Percentiles rank a stretch among this genome's conserved stretches.
phyloP scores from a whole-genome alignment of 225 moss, liverwort and hornwort genomes.

The Takakia lepidozioides region DNA sequence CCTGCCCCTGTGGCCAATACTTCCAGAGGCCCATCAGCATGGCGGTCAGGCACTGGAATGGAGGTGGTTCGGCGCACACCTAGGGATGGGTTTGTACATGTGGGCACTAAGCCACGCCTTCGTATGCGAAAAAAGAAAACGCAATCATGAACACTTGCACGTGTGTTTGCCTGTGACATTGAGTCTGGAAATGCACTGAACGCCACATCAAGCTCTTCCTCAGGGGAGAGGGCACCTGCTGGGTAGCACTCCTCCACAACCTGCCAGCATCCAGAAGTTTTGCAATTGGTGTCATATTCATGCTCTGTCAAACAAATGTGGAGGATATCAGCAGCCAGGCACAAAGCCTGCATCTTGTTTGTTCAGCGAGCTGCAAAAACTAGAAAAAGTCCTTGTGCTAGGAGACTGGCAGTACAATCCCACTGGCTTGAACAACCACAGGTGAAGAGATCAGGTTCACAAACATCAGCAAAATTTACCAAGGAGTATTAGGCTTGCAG shows the following conservation, averaged over 20 bases:
- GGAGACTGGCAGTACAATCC: too few species aligned
- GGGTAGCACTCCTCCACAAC: slow-evolving; percentile 96
- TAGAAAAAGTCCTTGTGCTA: too few species aligned
- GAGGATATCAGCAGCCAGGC: neutral
- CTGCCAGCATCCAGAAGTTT: slow-evolving; percentile 24
- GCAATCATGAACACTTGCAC: slow-evolving; percentile 96
- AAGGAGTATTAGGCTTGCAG: too few species aligned
- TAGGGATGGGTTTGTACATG: slow-evolving; percentile 22
- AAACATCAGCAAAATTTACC: too few species aligned
- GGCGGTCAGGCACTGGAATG: slow-evolving; percentile 28
- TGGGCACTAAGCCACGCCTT: slow-evolving; percentile 63
- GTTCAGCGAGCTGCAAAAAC: neutral
- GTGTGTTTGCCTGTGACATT: slow-evolving; percentile 95
- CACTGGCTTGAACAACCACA: too few species aligned
- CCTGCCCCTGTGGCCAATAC: too few species aligned
- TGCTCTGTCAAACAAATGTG: too few species aligned
- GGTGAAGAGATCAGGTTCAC: too few species aligned
- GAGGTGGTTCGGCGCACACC: slow-evolving; percentile 58
- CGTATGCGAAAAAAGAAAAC: slow-evolving; percentile 96
- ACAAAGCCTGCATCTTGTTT: neutral
- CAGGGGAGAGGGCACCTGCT: slow-evolving; percentile 66
- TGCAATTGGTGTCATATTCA: too few species aligned
- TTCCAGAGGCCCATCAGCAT: slow-evolving; percentile 26
- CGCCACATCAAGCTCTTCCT: slow-evolving; percentile 98
- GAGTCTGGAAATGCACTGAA: slow-evolving; percentile 99